Conservation (phyloP, 768 basidiomycete species). For the Auricularia auricula-judae region DNA sequence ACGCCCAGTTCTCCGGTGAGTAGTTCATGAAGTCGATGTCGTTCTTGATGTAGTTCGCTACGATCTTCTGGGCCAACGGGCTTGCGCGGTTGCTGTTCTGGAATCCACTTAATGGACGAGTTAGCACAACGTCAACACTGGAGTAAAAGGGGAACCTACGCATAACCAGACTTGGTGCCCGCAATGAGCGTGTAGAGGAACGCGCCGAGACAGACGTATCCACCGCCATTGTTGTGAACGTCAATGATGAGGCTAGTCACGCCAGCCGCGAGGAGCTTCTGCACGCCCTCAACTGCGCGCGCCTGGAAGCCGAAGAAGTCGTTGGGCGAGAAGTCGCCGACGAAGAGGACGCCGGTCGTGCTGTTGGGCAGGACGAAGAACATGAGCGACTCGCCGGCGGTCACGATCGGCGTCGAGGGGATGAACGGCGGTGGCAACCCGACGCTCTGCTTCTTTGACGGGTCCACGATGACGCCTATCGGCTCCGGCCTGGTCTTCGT, state of each 20-base stretch:
- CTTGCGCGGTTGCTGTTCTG: constrained; percentile 43
- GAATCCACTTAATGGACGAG: constrained; percentile 34
- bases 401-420: constrained; percentile 37
- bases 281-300: constrained; percentile 36
- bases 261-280: constrained; percentile 34
- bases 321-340: constrained; percentile 38
- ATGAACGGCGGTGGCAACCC: constrained; percentile 36
- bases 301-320: constrained; percentile 42
- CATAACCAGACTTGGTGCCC: constrained; percentile 35
- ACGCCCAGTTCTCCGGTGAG: constrained; percentile 40
- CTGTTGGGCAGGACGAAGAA: constrained; percentile 45
- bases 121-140: neutral
- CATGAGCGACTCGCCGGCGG: constrained; percentile 35
- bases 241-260: constrained; percentile 45
- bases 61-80: constrained; percentile 47
- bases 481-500: constrained; percentile 8
- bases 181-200: constrained; percentile 49
- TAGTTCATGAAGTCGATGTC: constrained; percentile 34
- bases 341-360: constrained; percentile 42
- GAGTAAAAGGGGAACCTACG: constrained; percentile 25
- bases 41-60: constrained; percentile 38
- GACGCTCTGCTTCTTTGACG: constrained; percentile 28
- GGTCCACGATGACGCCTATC: constrained; percentile 31
- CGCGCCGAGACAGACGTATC: constrained; percentile 49
- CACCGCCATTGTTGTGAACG: constrained; percentile 53